These are phyloP conservation scores for Dipodascus albidus DNA, from an alignment of 805 yeast genomes.

Conservation along the genomic window DNA sequence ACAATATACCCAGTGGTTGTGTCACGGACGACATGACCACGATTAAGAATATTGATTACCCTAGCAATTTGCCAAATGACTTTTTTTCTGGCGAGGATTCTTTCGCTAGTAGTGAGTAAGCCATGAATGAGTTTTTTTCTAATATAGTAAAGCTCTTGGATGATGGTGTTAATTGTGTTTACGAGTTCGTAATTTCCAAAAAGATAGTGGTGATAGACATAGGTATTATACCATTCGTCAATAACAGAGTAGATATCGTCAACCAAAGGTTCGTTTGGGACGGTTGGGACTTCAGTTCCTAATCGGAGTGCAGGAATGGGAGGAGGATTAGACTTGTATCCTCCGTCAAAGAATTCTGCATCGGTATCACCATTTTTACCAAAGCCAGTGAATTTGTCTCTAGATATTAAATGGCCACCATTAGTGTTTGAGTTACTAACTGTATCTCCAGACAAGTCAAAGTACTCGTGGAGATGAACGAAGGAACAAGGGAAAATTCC, in stretches of 20 bases:
- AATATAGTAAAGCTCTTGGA: conserved; percentile 18
- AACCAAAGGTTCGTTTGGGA: conserved; percentile 17
- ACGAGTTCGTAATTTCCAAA: conserved; percentile 19
- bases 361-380: neutral
- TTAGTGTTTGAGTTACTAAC: neutral
- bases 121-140: conserved; percentile 19
- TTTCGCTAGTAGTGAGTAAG: conserved; percentile 20
- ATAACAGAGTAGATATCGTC: conserved; percentile 24
- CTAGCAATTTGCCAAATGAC: conserved; percentile 24
- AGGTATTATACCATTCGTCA: conserved; percentile 22
- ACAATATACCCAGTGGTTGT: conserved; percentile 19
- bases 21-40: conserved; percentile 24
- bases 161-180: conserved; percentile 16
- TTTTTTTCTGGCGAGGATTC: conserved; percentile 17
- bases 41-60: conserved; percentile 22
- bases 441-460: conserved; percentile 6
- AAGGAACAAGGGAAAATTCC: conserved; percentile 21
- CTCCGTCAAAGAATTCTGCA: neutral
- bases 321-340: conserved; percentile 13
- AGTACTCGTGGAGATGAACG: conserved; percentile 16
- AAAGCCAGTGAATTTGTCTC: neutral
- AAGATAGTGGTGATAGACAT: conserved; percentile 19
- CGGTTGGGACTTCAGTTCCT: conserved; percentile 14
- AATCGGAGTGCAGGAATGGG: conserved; percentile 17
- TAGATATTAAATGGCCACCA: neutral